These are phyloP conservation scores for Cercospora brassicicola DNA, from an alignment of 2,329 filamentous ascomycete genomes.

Conservation along the genomic window DNA sequence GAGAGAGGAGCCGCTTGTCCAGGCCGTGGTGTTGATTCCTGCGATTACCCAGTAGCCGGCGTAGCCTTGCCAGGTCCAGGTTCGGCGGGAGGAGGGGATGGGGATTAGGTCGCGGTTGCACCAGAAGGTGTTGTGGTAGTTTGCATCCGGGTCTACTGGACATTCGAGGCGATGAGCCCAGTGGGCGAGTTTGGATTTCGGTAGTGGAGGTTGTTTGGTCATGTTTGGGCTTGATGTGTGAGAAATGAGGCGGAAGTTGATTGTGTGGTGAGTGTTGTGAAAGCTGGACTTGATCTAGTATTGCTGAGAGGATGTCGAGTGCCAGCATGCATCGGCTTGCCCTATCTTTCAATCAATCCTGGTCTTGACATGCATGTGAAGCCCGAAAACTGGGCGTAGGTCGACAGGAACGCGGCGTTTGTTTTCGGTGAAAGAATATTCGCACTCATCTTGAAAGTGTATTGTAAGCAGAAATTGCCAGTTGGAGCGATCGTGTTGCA, in stretches of 20 bases:
- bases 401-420: background rate
- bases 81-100: constrained; percentile 15
- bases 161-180: constrained; percentile 22
- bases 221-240: background rate
- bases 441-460: background rate
- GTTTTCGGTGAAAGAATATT: background rate
- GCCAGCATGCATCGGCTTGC: background rate
- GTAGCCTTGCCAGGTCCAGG: constrained; percentile 26
- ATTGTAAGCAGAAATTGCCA: background rate
- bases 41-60: constrained; percentile 24
- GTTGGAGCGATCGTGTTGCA: background rate
- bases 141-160: constrained; percentile 16
- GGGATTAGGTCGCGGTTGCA: constrained; percentile 25
- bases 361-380: background rate
- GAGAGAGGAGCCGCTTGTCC: constrained; percentile 18
- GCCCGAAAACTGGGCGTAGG: background rate
- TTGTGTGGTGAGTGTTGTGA: background rate
- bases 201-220: background rate
- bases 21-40: constrained; percentile 24
- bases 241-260: background rate
- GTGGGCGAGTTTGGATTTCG: background rate
- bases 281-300: background rate
- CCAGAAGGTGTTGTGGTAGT: constrained; percentile 23
- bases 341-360: background rate
- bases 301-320: background rate